Evolutionary conservation across 78 protist genomes (phyloP).

Genomic region (Dictyostelium firmibasis): DNA sequence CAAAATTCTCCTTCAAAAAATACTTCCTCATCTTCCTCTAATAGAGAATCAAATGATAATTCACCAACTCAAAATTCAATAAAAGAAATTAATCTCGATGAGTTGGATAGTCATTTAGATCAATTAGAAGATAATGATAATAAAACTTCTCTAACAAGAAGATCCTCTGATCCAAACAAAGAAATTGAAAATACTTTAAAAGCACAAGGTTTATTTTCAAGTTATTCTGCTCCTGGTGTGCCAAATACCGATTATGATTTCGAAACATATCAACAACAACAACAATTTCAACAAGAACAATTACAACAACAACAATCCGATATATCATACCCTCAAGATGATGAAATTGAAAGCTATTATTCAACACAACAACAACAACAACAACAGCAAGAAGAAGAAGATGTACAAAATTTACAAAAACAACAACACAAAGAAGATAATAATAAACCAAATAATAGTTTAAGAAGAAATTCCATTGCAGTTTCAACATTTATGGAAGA

Average conservation of each 20-base stretch:
- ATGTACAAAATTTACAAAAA: neutral
- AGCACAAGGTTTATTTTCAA: conserved; percentile 2
- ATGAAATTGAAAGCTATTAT: neutral
- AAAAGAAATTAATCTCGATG: conserved; percentile 2
- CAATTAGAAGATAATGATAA: neutral
- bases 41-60: neutral
- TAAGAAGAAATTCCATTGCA: conserved; percentile 27
- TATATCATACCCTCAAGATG: neutral
- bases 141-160: conserved; percentile 12
- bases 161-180: conserved; percentile 47
- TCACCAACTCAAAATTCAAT: neutral
- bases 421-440: neutral
- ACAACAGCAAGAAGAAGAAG: neutral
- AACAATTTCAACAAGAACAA: conserved; percentile 3
- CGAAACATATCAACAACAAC: neutral
- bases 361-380: neutral
- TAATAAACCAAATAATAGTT: no score
- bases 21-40: neutral
- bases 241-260: conserved; percentile 4
- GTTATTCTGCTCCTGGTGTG: conserved; percentile 48
- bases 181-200: neutral
- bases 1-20: neutral
- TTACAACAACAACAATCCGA: neutral
- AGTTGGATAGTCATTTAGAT: neutral
- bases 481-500: conserved; percentile 7